Percentiles rank a stretch among this genome's conserved stretches.
These are phyloP conservation scores for Alternaria novae-zelandiae DNA, from an alignment of 2,329 filamentous ascomycete genomes.

Conservation along the genomic window DNA sequence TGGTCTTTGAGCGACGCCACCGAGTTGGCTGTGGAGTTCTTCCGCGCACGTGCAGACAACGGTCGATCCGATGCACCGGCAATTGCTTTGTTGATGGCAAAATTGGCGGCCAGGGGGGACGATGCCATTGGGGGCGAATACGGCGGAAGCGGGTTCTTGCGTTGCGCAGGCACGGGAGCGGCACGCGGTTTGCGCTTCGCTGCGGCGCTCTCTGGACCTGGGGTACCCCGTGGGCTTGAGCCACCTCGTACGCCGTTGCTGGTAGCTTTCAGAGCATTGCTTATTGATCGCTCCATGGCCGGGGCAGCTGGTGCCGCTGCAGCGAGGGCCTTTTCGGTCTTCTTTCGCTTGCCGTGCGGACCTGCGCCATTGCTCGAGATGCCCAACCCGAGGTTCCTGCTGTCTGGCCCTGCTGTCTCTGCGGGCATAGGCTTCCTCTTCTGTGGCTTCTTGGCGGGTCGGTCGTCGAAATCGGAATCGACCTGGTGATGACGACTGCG, in stretches of 20 bases:
- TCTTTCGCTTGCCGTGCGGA: conserved; percentile 74
- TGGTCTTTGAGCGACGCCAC: conserved; percentile 58
- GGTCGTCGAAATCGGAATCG: conserved; percentile 82
- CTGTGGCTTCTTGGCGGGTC: conserved; percentile 66
- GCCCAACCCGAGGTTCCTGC: conserved; percentile 65
- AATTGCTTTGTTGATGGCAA: conserved; percentile 63
- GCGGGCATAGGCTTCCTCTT: conserved; percentile 66
- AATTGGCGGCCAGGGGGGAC: conserved; percentile 74
- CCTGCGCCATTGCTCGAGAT: conserved; percentile 64
- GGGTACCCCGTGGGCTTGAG: conserved; percentile 72
- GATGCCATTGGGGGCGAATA: conserved; percentile 75
- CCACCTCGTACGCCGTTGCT: conserved; percentile 45
- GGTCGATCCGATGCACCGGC: conserved; percentile 60
- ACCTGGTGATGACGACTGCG: conserved; percentile 70
- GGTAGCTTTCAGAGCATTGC: conserved; percentile 60
- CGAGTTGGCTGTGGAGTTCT: conserved; percentile 65
- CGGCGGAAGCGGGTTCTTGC: conserved; percentile 68
- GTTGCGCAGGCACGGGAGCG: conserved; percentile 70
- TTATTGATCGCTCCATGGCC: conserved; percentile 72
- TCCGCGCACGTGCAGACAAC: conserved; percentile 73
- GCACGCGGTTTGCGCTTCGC: conserved; percentile 75
- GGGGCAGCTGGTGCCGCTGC: conserved; percentile 46
- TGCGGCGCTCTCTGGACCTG: conserved; percentile 58
- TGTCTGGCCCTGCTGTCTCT: conserved; percentile 48
- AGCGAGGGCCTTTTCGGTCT: conserved; percentile 70